These are phyloP conservation scores for Gyrodon lividus DNA, from an alignment of 768 basidiomycete species.

Conservation along the genomic window DNA sequence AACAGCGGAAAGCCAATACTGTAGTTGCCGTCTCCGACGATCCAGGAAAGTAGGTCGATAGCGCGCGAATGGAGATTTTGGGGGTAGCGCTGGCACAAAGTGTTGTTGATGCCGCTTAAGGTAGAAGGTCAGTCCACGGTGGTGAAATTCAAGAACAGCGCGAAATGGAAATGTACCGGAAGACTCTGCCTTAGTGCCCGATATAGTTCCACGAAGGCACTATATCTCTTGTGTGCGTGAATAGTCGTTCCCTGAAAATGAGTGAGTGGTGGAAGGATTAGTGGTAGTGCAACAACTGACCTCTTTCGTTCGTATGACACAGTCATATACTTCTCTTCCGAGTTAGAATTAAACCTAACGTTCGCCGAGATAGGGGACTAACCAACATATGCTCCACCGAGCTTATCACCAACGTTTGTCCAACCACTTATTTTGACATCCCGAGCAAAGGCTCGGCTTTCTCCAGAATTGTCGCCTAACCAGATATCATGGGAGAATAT, in stretches of 20 bases:
- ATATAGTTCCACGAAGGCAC: conserved; percentile 58
- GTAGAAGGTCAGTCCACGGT: neutral
- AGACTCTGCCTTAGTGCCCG: conserved; percentile 46
- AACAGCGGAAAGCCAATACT: conserved; percentile 65
- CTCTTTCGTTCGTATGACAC: conserved; percentile 66
- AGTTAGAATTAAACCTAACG: neutral
- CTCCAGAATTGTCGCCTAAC: conserved; percentile 59
- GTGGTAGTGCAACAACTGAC: conserved; percentile 18
- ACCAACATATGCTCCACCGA: conserved; percentile 68
- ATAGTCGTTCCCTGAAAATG: conserved; percentile 53
- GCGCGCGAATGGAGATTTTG: conserved; percentile 65
- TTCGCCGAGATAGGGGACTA: conserved; percentile 17
- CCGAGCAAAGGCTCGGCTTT: conserved; percentile 56
- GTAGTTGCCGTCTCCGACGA: conserved; percentile 53
- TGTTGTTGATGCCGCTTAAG: conserved; percentile 43
- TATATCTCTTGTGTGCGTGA: conserved; percentile 67
- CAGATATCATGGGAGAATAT: conserved; percentile 70
- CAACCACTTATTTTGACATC: conserved; percentile 68
- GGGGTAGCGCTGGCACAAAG: conserved; percentile 59
- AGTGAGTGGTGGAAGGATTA: neutral
- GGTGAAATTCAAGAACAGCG: neutral
- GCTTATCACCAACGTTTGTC: conserved; percentile 68
- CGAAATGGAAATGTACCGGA: conserved; percentile 44
- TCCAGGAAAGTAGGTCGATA: conserved; percentile 71
- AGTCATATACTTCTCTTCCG: conserved; percentile 57